phyloP scores from a whole-genome alignment of 805 yeast species.

The Yarrowia sp. region DNA sequence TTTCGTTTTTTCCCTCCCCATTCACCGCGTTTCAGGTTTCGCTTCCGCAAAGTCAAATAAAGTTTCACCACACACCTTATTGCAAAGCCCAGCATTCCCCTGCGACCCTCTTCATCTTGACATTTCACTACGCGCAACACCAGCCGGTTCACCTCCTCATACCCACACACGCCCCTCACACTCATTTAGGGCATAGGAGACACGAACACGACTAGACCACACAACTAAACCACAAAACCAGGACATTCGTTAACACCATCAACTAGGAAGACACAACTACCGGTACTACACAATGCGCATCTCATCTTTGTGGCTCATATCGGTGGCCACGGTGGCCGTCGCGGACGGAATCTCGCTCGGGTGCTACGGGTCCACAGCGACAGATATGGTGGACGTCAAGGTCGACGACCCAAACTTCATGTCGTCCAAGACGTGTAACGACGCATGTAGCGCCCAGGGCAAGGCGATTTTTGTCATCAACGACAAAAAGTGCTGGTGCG shows the following conservation, averaged over 20 bases:
- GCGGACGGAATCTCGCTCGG: slow-evolving; percentile 17
- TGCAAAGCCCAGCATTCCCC: slow-evolving; percentile 19
- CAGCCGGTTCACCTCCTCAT: neutral
- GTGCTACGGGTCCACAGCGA: neutral
- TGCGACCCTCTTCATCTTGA: slow-evolving; percentile 19
- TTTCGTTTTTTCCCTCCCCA: too few species aligned
- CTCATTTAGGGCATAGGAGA: slow-evolving; percentile 34
- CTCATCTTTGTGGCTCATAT: neutral
- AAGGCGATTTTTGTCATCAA: slow-evolving; percentile 30
- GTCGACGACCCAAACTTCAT: neutral
- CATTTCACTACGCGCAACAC: neutral
- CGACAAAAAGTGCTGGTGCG: slow-evolving; percentile 68
- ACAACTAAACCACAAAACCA: neutral
- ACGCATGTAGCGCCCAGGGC: neutral
- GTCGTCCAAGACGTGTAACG: slow-evolving; percentile 15
- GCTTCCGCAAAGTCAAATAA: too few species aligned
- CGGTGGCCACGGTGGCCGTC: neutral
- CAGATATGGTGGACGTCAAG: neutral
- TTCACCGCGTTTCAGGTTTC: too few species aligned
- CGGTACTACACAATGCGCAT: too few species aligned
- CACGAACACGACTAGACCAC: neutral
- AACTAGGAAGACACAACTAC: too few species aligned
- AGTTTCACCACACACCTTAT: neutral
- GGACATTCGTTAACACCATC: neutral
- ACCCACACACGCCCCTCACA: slow-evolving; percentile 30